Conservation (phyloP, 2,329 filamentous ascomycete genomes). For the Fusarium compactum region DNA sequence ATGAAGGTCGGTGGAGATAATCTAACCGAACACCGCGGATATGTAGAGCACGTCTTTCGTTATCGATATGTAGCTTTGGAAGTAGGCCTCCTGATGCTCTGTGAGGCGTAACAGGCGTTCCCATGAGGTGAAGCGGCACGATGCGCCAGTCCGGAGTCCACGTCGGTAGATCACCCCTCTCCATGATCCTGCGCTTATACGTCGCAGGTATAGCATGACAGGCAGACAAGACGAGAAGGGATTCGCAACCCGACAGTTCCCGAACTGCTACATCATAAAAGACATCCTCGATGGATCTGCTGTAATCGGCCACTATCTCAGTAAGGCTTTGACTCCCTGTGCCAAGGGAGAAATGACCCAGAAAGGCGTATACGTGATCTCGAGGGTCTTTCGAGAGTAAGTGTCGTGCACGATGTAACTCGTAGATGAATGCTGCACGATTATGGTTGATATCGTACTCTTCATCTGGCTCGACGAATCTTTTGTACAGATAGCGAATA, state of each 20-base stretch:
- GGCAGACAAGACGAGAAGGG: conserved; percentile 50
- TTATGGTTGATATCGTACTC: conserved; percentile 47
- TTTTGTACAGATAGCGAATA: conserved; percentile 50
- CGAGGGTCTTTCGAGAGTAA: conserved; percentile 50
- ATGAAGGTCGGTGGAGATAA: conserved; percentile 41
- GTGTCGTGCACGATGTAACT: conserved; percentile 53
- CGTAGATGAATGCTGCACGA: conserved; percentile 53
- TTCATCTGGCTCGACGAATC: conserved; percentile 51
- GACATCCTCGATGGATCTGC: conserved; percentile 48
- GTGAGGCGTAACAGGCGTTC: conserved; percentile 50
- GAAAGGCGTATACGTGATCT: conserved; percentile 53
- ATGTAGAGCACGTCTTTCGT: conserved; percentile 39
- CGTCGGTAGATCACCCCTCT: conserved; percentile 44
- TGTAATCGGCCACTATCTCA: conserved; percentile 48
- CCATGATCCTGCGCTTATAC: conserved; percentile 17
- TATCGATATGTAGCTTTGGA: conserved; percentile 48
- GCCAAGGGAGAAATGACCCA: conserved; percentile 52
- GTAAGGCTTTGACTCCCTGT: conserved; percentile 41
- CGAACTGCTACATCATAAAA: conserved; percentile 51
- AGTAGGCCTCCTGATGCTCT: conserved; percentile 45
- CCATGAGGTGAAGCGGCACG: conserved; percentile 50
- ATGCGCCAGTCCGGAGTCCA: conserved; percentile 56
- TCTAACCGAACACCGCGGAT: conserved; percentile 50
- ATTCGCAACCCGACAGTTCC: conserved; percentile 45
- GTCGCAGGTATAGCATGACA: conserved; percentile 40